Base-by-base conservation (phyloP, 768 basidiomycete genomes). In the Coprinopsis marcescibilis region DNA sequence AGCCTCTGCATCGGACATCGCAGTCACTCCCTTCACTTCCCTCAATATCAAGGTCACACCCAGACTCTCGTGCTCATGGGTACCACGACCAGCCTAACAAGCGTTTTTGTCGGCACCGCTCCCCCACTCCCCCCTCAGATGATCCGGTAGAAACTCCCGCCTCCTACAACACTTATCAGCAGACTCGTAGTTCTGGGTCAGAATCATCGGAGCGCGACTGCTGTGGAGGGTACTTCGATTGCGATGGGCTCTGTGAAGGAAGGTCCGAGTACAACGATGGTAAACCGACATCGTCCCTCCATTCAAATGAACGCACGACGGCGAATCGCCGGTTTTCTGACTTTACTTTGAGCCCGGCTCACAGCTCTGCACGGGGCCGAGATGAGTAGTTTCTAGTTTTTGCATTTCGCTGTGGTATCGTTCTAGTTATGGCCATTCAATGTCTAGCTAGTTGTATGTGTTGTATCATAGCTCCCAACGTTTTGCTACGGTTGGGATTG, bases 221-320 rank as follows among this genome's bases (percentile, higher is more conserved):
- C 58, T 75, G 75, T 55, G 75, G 72, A 29, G 76, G 77, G 6
- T 65, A 75, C 23, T 41, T 78, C 42, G 75, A 78, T 53, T 76
- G 76, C 57, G 61, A 62, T 14, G 67, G 65, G 15, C 63, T 76
- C 19, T 59, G 58, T 49, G 66, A 65, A 51, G 52, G 57, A 15
- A 54, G 58, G 26, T 33, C 41, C n/a, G n/a, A n/a, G n/a, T n/a
- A n/a, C n/a, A n/a, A n/a, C n/a, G n/a, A n/a, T n/a, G n/a, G n/a
- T n/a, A n/a, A n/a, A n/a, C 8, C n/a, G n/a, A 8, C 30, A 8
- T 8, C 35, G 6, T 19, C 35, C 8, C 24, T 26, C 7, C 35
- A 35, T 25, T 47, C 25, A 11, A 25, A 39, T 11, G 46, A 47
- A 19, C 46, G 35, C 35, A 36, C 35, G 13, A 36, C 35, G 10